Conservation (phyloP, 2,329 filamentous ascomycete species). For the Pseudopithomyces maydicus region DNA sequence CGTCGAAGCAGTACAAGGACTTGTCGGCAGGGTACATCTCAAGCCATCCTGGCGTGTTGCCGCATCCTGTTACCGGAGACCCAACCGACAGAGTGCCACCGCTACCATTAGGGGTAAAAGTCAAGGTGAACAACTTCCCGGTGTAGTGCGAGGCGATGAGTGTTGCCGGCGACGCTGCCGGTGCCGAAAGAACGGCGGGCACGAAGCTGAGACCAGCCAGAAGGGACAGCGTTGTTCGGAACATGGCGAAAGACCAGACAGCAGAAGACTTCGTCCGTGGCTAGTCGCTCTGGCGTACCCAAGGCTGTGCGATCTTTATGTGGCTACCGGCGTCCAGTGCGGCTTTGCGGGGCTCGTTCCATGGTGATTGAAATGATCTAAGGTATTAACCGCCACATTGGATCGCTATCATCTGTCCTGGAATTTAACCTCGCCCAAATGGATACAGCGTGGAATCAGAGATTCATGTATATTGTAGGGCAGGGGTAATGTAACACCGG, state of each 20-base stretch:
- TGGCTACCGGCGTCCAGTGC: neutral
- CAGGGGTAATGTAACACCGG: neutral
- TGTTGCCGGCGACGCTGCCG: conserved; percentile 1
- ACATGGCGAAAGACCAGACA: neutral
- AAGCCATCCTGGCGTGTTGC: conserved; percentile 11
- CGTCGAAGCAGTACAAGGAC: conserved; percentile 12
- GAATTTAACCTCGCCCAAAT: conserved; percentile 4
- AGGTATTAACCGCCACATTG: conserved; percentile 6
- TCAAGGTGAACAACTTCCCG: conserved; percentile 2
- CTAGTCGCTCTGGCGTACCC: neutral
- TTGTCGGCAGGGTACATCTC: conserved; percentile 1
- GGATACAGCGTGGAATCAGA: neutral
- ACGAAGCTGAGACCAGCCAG: conserved; percentile 2
- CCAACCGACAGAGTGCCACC: neutral
- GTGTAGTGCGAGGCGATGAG: conserved; percentile 5
- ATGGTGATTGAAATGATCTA: conserved; percentile 7
- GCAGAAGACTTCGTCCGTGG: neutral
- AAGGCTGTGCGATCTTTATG: conserved; percentile 8
- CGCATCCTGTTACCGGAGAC: conserved; percentile 6
- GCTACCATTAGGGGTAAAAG: conserved; percentile 1
- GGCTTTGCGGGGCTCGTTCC: conserved; percentile 1
- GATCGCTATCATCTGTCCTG: neutral
- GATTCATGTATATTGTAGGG: conserved; percentile 5
- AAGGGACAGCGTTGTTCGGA: conserved; percentile 3
- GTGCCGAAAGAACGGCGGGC: neutral